Base-by-base conservation (phyloP, 768 basidiomycete species). In the Russula lepida region DNA sequence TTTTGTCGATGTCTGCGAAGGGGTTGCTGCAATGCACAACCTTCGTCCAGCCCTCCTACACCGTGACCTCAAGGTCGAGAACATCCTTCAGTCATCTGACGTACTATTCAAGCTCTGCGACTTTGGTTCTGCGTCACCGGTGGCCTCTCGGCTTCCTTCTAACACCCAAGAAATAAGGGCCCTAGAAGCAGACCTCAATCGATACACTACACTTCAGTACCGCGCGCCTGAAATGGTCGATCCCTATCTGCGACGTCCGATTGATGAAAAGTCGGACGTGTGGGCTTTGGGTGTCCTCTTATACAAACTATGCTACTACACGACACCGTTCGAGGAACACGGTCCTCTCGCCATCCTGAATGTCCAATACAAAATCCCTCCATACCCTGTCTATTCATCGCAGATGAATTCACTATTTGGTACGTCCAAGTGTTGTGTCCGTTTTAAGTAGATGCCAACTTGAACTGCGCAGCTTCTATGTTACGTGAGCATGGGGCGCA, bases 151-250 rank as follows among this genome's bases (percentile, higher is more conserved):
- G 62, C 81, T 92, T 12, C 93, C 95, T 7, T 76, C 84, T 8
- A 88, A 81, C 19, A 85, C 83, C 35, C 84, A 88, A 64, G 95
- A 98, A 71, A 86, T 98, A 51, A 85, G 92, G 48, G 82, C 82
- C 17, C 78, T 97, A 21, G 95, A 98, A 68, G 82, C 87, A 37
- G 95, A 98, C 73, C 80, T 99, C 49, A 95, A 95, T 72, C 82
- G 87, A 67, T 89, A 97, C 69, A 99, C 97, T 2, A 99, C 97
- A 4, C 78, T 98, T 64, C 97, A 98, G 72, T 99, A 99, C 71
- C 80, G 97, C 47, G 92, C 95, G n/a, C 95, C 97, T 2, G 97
- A 99, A 74, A 97, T 99, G 92, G 88, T 98, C 17, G 95, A 99
- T 70, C 83, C 86, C 0, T 88, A 89, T 72, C 79, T 87, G 27